Base-by-base conservation (phyloP, 352 stramenopile species). In the Elongisporangium senticosum region DNA sequence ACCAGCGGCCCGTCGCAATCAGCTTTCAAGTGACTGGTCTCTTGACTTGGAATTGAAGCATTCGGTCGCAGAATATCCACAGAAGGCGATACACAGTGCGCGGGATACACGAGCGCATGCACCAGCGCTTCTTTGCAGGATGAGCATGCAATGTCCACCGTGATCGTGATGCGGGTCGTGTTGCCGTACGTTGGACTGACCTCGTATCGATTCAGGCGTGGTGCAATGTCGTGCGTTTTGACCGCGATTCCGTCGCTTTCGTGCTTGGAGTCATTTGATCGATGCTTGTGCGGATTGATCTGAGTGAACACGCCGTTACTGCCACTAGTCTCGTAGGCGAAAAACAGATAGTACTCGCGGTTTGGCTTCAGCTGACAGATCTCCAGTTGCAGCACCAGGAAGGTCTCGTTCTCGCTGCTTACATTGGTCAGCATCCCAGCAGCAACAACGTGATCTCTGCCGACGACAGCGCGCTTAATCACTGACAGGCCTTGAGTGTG, bases 241-340 rank as follows among this genome's bases (percentile, higher is more conserved):
- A 89, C 76, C 39, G 74, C 65, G 40, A 91, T 81, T 0, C 64
- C 70, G 19, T 74, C 64, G 53, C 76, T 80, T 40, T 77, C 65
- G 4, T 49, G n/a, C 24, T 68, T 74, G 1, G 57, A 66, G 14
- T 83, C 67, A 20, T 84, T 86, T 0, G 73, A 59, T 47, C 62
- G 64, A 55, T 75, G 58, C 43, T 77, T 83, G 67, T 87, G 78
- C 20, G 79, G 72, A 26, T 92, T 94, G 2, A 90, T 65, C 7
- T 53, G 58, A 1, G 85, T 88, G 56, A 90, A 91, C 1, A 94
- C 77, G 4, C 85, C 83, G 40, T 79, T 64, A 39, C 83, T 91
- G 10, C 53, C 48, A 19, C 72, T 74, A 2, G 82, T 90, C 51
- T 94, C 85, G 52, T 89, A 89, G 2, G 80, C 77, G 33, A 92